Conservation (phyloP, 495 filamentous ascomycete species). For the Talaromyces ruber region DNA sequence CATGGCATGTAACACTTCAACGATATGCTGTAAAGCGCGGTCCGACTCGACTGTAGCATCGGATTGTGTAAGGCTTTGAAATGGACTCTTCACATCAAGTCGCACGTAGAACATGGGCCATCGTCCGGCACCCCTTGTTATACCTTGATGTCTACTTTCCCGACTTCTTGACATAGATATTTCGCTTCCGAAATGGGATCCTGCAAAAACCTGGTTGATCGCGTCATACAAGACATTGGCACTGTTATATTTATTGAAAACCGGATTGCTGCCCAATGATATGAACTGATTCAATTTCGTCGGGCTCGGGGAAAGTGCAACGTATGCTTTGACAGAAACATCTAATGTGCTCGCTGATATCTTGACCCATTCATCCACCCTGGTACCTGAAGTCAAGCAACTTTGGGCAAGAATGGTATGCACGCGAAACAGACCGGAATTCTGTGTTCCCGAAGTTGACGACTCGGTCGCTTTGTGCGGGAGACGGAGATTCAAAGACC, state of each 20-base stretch:
- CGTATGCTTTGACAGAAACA: constrained; percentile 55
- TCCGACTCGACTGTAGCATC: constrained; percentile 29
- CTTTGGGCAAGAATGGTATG: constrained; percentile 56
- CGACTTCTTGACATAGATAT: constrained; percentile 27
- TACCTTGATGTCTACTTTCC: neutral
- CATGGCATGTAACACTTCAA: constrained; percentile 55
- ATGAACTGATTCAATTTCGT: constrained; percentile 73
- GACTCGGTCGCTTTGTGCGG: neutral
- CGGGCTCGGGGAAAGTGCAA: constrained; percentile 61
- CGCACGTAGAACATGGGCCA: constrained; percentile 90
- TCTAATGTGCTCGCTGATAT: constrained; percentile 53
- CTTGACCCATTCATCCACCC: constrained; percentile 52
- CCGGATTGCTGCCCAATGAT: constrained; percentile 57
- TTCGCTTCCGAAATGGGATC: constrained; percentile 64
- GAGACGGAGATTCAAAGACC: constrained; percentile 22
- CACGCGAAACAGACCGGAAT: constrained; percentile 16
- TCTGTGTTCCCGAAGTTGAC: neutral
- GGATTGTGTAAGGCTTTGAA: constrained; percentile 8
- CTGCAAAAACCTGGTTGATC: constrained; percentile 67
- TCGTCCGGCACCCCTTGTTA: constrained; percentile 48
- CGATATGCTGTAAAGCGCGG: constrained; percentile 38
- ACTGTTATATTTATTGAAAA: constrained; percentile 37
- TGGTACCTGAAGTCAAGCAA: constrained; percentile 44
- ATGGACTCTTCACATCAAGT: constrained; percentile 33
- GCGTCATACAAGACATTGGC: constrained; percentile 67